These are phyloP conservation scores for Ceratocystis colombiana DNA, from an alignment of 2,329 filamentous ascomycete genomes.

Conservation along the genomic window DNA sequence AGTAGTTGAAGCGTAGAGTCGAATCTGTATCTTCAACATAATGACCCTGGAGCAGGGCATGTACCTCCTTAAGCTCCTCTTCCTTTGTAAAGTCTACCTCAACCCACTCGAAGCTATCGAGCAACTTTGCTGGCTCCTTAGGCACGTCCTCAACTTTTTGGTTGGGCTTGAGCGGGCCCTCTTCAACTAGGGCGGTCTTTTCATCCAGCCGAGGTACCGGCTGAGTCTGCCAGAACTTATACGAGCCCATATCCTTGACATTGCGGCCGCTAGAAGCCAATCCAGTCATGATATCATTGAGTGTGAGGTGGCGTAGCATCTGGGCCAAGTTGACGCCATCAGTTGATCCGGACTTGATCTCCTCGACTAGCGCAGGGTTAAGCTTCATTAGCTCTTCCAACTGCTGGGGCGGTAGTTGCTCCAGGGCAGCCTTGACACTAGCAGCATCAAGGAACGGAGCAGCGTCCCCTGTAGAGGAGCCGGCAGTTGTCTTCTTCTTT, in stretches of 20 bases:
- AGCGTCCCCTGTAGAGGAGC: conserved; percentile 33
- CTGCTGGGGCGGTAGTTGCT: conserved; percentile 46
- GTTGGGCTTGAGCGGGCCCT: conserved; percentile 68
- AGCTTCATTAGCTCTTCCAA: conserved; percentile 58
- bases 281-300: conserved; percentile 64
- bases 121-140: conserved; percentile 62
- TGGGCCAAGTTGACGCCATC: conserved; percentile 40
- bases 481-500: conserved; percentile 54
- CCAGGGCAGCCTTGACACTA: conserved; percentile 43
- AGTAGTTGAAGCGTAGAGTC: conserved; percentile 97
- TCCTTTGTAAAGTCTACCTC: conserved; percentile 75
- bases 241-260: conserved; percentile 88
- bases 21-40: conserved; percentile 97
- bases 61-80: conserved; percentile 75
- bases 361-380: conserved; percentile 60
- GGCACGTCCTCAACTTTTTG: conserved; percentile 70
- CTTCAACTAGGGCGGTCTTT: conserved; percentile 44
- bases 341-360: conserved; percentile 36
- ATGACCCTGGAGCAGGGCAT: conserved; percentile 81
- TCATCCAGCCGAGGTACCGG: conserved; percentile 78
- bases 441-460: conserved; percentile 32
- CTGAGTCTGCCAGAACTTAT: conserved; percentile 98
- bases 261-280: conserved; percentile 73
- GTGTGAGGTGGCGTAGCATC: conserved; percentile 51
- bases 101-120: conserved; percentile 88